phyloP scores from a whole-genome alignment of 805 yeast species.

The Ogataea pilisensis region DNA sequence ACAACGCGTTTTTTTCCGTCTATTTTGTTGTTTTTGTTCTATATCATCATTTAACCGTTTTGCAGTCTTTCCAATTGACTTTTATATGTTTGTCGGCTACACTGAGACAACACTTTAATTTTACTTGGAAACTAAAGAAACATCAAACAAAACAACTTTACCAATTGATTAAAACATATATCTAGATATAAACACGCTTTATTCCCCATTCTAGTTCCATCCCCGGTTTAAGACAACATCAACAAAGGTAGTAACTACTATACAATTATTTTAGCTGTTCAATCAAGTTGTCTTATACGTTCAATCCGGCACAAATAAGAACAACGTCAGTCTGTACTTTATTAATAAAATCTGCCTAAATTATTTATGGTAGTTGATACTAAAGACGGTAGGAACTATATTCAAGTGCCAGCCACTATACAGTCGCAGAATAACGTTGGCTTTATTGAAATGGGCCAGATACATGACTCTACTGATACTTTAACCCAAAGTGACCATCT shows the following conservation, averaged over 20 bases:
- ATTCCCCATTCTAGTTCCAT: no score
- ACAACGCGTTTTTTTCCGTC: background rate
- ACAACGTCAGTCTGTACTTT: background rate
- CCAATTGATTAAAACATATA: background rate
- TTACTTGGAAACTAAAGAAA: background rate
- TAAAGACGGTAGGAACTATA: background rate
- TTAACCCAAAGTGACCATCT: constrained; percentile 5
- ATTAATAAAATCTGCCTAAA: background rate
- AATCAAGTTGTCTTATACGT: no score
- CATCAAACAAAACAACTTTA: background rate
- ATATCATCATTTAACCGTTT: background rate
- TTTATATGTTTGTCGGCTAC: background rate
- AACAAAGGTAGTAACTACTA: no score
- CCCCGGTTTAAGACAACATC: no score
- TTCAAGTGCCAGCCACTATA: background rate
- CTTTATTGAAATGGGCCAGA: constrained; percentile 7
- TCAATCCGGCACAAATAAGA: no score
- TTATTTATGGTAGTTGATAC: background rate
- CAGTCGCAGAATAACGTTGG: background rate
- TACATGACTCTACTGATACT: constrained; percentile 18
- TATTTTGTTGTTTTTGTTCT: background rate
- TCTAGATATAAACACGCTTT: background rate
- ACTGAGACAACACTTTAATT: background rate
- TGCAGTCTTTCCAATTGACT: background rate
- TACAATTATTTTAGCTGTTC: no score